Conservation (phyloP, 192 early-diverging fungal genomes). For the Coemansia sp. region DNA sequence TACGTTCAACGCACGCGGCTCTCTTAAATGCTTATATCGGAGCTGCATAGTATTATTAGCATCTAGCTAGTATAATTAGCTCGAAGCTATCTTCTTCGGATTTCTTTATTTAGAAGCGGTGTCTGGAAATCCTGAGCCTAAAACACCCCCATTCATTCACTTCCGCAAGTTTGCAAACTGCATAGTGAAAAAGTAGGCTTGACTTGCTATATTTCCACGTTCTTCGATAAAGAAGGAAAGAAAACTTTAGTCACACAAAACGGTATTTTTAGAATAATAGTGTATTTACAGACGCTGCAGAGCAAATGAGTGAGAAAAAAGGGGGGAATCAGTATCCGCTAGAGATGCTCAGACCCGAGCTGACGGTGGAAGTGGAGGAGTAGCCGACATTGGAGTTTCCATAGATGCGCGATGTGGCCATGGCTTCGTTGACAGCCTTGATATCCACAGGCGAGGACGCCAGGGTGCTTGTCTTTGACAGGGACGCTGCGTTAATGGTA, state of each 20-base stretch:
- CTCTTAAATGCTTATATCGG: too few relatives aligned
- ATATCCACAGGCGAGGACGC: constrained; percentile 20
- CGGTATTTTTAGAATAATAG: not conserved
- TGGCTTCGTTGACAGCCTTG: constrained; percentile 38
- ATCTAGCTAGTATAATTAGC: too few relatives aligned
- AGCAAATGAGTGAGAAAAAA: not conserved
- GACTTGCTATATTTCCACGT: too few relatives aligned
- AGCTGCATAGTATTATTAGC: too few relatives aligned
- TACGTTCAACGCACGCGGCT: too few relatives aligned
- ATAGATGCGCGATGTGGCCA: constrained; percentile 38
- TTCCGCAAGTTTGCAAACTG: too few relatives aligned
- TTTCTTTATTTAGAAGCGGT: too few relatives aligned
- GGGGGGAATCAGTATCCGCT: constrained; percentile 24
- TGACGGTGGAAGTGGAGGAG: constrained; percentile 47
- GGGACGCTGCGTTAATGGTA: not conserved
- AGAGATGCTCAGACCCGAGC: constrained; percentile 48
- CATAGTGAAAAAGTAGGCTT: too few relatives aligned
- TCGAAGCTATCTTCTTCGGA: too few relatives aligned
- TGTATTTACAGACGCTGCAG: not conserved
- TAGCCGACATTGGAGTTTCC: constrained; percentile 24
- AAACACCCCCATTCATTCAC: too few relatives aligned
- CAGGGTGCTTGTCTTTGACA: constrained; percentile 37
- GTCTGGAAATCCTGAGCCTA: too few relatives aligned
- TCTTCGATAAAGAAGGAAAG: too few relatives aligned
- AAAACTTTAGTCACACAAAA: not conserved